These are phyloP conservation scores for Candida manassasensis DNA, from an alignment of 805 yeast genomes.

Conservation along the genomic window DNA sequence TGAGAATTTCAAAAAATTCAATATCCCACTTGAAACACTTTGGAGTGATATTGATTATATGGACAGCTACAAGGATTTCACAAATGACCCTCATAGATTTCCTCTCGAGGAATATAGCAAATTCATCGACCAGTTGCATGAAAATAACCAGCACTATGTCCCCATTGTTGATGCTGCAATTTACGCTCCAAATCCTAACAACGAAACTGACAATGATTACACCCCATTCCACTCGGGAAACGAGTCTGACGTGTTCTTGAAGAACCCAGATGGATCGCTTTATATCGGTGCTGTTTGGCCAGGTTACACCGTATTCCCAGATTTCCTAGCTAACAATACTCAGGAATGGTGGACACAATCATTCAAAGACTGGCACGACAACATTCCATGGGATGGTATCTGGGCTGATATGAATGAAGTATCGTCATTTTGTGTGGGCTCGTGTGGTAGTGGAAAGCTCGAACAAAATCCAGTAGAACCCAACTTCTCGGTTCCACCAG, in stretches of 20 bases:
- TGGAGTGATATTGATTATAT: constrained; percentile 24
- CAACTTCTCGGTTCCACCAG: constrained; percentile 13
- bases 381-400: constrained; percentile 17
- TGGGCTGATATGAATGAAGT: constrained; percentile 25
- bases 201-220: constrained; percentile 16
- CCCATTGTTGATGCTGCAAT: constrained; percentile 25
- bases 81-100: constrained; percentile 18
- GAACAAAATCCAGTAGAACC: constrained; percentile 17
- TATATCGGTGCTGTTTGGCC: constrained; percentile 30
- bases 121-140: constrained; percentile 15
- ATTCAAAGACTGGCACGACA: constrained; percentile 16
- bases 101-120: constrained; percentile 14
- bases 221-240: constrained; percentile 14
- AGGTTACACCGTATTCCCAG: constrained; percentile 26
- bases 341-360: constrained; percentile 19
- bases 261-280: constrained; percentile 21
- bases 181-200: constrained; percentile 19
- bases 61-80: constrained; percentile 22
- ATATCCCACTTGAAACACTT: constrained; percentile 20
- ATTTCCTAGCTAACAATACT: constrained; percentile 18
- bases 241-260: constrained; percentile 16
- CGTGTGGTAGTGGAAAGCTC: constrained; percentile 19
- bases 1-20: constrained; percentile 12
- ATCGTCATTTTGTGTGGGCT: constrained; percentile 27
- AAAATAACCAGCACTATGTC: constrained; percentile 19